phyloP scores from a whole-genome alignment of 768 basidiomycete species.

The Auriculariales sp. region DNA sequence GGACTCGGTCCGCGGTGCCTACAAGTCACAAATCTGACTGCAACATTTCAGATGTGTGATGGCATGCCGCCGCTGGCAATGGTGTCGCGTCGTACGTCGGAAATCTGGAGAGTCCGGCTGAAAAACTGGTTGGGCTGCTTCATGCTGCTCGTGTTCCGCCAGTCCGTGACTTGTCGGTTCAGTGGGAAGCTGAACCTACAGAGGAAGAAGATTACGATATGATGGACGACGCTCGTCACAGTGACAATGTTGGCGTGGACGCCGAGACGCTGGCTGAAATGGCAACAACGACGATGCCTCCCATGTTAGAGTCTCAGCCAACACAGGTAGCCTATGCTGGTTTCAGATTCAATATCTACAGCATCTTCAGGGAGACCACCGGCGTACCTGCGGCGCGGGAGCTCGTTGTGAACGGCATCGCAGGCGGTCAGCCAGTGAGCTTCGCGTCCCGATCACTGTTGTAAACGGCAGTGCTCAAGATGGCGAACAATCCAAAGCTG shows the following conservation, averaged over 20 bases:
- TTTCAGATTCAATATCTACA: conserved; percentile 8
- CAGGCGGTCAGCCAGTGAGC: background rate
- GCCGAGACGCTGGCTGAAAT: background rate
- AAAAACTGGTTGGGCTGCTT: conserved; percentile 35
- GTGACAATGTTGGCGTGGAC: no score
- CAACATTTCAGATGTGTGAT: conserved; percentile 30
- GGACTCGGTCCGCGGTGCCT: background rate
- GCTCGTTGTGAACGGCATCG: background rate
- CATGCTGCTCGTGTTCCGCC: conserved; percentile 34
- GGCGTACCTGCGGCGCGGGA: background rate
- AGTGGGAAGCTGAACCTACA: conserved; percentile 24
- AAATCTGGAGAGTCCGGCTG: conserved; percentile 29
- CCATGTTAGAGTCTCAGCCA: conserved; percentile 1
- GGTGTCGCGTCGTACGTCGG: conserved; percentile 35
- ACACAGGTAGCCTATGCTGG: conserved; percentile 6
- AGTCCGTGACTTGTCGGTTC: conserved; percentile 29
- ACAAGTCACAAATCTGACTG: no score
- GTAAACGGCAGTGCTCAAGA: no score
- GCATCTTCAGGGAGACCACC: conserved; percentile 2
- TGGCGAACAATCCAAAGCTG: no score
- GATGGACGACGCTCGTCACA: background rate
- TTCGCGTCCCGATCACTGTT: no score
- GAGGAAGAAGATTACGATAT: conserved; percentile 6
- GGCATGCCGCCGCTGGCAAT: conserved; percentile 38
- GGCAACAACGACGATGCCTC: background rate